Conservation (phyloP, 192 early-diverging fungal genomes). For the Gigaspora rosea region DNA sequence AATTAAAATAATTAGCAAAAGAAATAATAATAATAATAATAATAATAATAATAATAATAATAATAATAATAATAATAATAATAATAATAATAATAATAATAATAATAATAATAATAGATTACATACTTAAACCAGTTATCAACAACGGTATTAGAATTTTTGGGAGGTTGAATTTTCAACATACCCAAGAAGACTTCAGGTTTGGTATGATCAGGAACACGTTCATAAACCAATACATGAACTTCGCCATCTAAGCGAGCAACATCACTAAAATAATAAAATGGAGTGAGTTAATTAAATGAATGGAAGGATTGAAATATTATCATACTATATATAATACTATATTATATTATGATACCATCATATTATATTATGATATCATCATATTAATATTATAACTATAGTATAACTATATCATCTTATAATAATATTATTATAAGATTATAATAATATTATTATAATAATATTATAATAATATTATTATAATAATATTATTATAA, state of each 20-base stretch:
- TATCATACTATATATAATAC: too few species aligned
- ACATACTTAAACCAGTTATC: conserved; percentile 47
- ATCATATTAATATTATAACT: too few species aligned
- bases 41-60: not conserved
- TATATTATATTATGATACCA: too few species aligned
- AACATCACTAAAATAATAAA: conserved; percentile 15
- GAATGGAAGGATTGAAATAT: too few species aligned
- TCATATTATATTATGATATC: too few species aligned
- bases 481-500: not conserved
- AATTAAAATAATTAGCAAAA: not conserved
- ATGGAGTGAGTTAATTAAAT: too few species aligned
- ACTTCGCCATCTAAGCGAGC: conserved; percentile 26
- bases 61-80: not conserved
- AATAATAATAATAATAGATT: not conserved
- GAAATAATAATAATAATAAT: too few species aligned
- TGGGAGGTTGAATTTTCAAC: conserved; percentile 45
- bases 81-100: not conserved
- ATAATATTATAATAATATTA: not conserved
- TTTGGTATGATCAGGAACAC: conserved; percentile 30
- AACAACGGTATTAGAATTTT: conserved; percentile 44
- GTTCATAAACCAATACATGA: conserved; percentile 27
- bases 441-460: too few species aligned
- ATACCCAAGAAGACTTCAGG: conserved; percentile 48
- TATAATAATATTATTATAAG: too few species aligned
- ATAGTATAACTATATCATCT: too few species aligned